Conservation (phyloP, 2,329 filamentous ascomycete genomes). For the Meredithiella fracta region DNA sequence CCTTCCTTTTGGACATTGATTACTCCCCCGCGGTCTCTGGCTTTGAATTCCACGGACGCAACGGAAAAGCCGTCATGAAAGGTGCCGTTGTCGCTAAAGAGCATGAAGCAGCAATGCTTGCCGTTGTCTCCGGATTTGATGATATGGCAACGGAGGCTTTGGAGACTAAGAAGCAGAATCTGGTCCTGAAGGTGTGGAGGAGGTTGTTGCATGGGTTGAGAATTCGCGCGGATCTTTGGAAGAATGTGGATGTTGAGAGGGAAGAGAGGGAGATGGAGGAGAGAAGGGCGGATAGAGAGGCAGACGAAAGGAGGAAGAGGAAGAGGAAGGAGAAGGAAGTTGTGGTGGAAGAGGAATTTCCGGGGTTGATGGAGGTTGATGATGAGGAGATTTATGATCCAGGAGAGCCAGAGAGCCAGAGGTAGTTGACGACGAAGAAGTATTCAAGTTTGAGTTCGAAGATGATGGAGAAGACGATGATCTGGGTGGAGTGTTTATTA, state of each 20-base stretch:
- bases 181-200: conserved; percentile 48
- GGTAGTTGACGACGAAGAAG: not conserved
- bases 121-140: conserved; percentile 50
- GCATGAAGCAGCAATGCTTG: conserved; percentile 53
- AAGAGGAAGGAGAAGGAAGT: conserved; percentile 6
- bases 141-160: conserved; percentile 49
- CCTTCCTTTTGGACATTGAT: conserved; percentile 61
- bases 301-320: not conserved
- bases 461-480: conserved; percentile 1
- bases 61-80: conserved; percentile 67
- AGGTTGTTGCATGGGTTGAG: conserved; percentile 63
- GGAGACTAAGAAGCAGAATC: conserved; percentile 54
- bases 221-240: conserved; percentile 50
- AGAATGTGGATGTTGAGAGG: conserved; percentile 15
- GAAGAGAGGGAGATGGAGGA: conserved; percentile 6
- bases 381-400: not conserved
- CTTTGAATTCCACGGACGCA: conserved; percentile 71
- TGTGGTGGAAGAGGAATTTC: not conserved
- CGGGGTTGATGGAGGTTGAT: not conserved
- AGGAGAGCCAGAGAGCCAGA: too few relatives aligned
- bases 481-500: not conserved
- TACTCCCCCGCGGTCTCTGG: conserved; percentile 81
- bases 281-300: not conserved
- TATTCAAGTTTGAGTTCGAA: not conserved
- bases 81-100: conserved; percentile 64